Percentiles rank a stretch among this genome's conserved stretches.
Conservation (phyloP, 2,329 filamentous ascomycete species). For the Spiromastix sp. region DNA sequence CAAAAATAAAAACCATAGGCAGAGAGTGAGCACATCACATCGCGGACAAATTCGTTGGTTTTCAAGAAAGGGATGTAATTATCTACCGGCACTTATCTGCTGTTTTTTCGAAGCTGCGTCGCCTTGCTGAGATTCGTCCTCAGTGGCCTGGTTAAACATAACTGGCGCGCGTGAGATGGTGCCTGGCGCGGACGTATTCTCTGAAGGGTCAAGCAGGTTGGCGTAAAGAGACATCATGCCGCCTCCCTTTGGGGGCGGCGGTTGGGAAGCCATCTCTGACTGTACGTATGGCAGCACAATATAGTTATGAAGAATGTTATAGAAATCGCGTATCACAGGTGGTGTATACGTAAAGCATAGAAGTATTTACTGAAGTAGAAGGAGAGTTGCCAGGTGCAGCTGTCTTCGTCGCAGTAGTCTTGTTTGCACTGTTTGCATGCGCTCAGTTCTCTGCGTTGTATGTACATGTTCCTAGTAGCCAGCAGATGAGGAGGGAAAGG, state of each 20-base stretch:
- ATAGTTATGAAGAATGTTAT: slow-evolving; percentile 3
- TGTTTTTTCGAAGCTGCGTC: slow-evolving; percentile 52
- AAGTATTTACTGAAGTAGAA: too few relatives aligned
- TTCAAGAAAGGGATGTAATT: slow-evolving; percentile 24
- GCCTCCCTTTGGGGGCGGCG: slow-evolving; percentile 19
- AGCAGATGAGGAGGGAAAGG: too few relatives aligned
- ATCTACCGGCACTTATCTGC: slow-evolving; percentile 53
- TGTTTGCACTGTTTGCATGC: slow-evolving; percentile 11
- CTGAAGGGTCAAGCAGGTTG: slow-evolving; percentile 58
- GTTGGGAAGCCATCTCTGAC: slow-evolving; percentile 17
- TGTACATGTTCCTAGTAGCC: too few relatives aligned
- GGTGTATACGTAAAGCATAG: not conserved
- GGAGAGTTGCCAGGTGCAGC: not conserved
- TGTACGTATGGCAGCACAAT: too few relatives aligned
- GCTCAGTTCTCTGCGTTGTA: too few relatives aligned
- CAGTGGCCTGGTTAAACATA: slow-evolving; percentile 52
- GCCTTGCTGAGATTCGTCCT: slow-evolving; percentile 37
- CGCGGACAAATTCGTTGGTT: slow-evolving; percentile 16
- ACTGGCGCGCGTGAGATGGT: slow-evolving; percentile 72
- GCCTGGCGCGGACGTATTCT: slow-evolving; percentile 32
- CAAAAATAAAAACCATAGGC: slow-evolving; percentile 16
- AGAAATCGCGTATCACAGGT: not conserved
- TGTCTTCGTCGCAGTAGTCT: not conserved
- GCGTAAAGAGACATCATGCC: slow-evolving; percentile 67
- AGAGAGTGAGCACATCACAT: slow-evolving; percentile 37